Conservation (phyloP, 2,329 filamentous ascomycete species). For the Cladobotryum protrusum region DNA sequence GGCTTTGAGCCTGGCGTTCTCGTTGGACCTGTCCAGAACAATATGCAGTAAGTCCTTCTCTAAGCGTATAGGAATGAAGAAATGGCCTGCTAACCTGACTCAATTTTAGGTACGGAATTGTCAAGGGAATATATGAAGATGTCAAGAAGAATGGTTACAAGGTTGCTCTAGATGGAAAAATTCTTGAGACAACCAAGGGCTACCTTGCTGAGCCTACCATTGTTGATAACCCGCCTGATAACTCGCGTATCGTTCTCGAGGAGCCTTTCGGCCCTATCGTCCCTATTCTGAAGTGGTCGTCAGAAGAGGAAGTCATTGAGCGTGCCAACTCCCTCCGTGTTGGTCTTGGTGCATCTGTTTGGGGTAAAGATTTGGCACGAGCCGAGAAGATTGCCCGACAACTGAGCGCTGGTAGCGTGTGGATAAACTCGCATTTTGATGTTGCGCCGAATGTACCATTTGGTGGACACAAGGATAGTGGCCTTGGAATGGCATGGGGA, state of each 20-base stretch:
- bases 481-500: conserved; percentile 42
- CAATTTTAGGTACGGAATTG: not conserved
- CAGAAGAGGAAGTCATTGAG: conserved; percentile 26
- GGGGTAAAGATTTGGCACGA: conserved; percentile 46
- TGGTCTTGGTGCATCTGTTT: conserved; percentile 51
- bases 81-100: not conserved
- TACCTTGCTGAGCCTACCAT: conserved; percentile 25
- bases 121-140: conserved; percentile 24
- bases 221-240: conserved; percentile 21
- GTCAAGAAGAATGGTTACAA: conserved; percentile 29
- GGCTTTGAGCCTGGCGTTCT: conserved; percentile 36
- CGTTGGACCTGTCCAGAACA: conserved; percentile 52
- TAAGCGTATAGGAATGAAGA: too few relatives aligned
- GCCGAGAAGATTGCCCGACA: conserved; percentile 41
- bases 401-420: conserved; percentile 55
- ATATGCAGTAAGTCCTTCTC: conserved; percentile 43
- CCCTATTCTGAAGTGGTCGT: conserved; percentile 41
- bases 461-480: conserved; percentile 47
- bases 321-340: conserved; percentile 42
- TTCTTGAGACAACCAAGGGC: conserved; percentile 12
- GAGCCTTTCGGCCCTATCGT: conserved; percentile 62
- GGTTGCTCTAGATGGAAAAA: conserved; percentile 21
- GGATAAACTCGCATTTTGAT: conserved; percentile 43
- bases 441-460: conserved; percentile 34
- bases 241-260: conserved; percentile 46